Conservation (phyloP, 2,329 filamentous ascomycete species). For the Leptographium galeiforme region DNA sequence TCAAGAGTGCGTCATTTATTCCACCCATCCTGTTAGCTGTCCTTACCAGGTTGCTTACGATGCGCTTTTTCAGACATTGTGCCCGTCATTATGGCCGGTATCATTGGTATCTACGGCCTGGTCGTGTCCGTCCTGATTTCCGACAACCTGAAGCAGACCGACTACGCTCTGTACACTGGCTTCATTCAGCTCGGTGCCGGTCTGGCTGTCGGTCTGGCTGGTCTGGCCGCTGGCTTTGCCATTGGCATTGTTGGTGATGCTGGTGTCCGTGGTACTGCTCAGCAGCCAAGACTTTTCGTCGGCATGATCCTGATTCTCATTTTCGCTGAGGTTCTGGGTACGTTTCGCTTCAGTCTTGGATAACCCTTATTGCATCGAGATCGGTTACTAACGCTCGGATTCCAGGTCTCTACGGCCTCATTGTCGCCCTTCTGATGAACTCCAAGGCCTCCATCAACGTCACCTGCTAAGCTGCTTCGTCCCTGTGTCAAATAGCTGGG, state of each 20-base stretch:
- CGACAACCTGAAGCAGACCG: conserved; percentile 58
- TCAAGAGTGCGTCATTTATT: conserved; percentile 68
- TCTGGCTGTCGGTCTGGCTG: conserved; percentile 68
- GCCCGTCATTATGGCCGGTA: conserved; percentile 99
- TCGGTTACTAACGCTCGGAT: neutral
- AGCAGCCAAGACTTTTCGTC: conserved; percentile 78
- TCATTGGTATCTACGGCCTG: conserved; percentile 96
- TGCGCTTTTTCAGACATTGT: conserved; percentile 68
- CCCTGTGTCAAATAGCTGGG: neutral
- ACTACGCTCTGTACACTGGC: conserved; percentile 59
- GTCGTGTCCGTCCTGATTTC: conserved; percentile 82
- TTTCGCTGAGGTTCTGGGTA: conserved; percentile 98
- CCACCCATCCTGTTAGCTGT: neutral
- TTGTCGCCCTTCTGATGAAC: conserved; percentile 99
- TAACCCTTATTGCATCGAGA: neutral
- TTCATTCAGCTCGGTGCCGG: conserved; percentile 80
- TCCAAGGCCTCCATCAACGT: conserved; percentile 64
- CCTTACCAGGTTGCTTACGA: neutral
- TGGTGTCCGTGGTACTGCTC: conserved; percentile 75
- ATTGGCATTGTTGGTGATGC: conserved; percentile 83
- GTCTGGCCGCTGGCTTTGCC: conserved; percentile 73
- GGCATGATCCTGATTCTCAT: conserved; percentile 99
- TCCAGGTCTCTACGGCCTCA: conserved; percentile 92
- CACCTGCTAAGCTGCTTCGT: conserved; percentile 37
- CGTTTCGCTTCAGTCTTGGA: conserved; percentile 21